A percentile compares a stretch with the other conserved stretches of the same genome.
phyloP scores from a whole-genome alignment of 106 monocot species.

The Acorus calamus region DNA sequence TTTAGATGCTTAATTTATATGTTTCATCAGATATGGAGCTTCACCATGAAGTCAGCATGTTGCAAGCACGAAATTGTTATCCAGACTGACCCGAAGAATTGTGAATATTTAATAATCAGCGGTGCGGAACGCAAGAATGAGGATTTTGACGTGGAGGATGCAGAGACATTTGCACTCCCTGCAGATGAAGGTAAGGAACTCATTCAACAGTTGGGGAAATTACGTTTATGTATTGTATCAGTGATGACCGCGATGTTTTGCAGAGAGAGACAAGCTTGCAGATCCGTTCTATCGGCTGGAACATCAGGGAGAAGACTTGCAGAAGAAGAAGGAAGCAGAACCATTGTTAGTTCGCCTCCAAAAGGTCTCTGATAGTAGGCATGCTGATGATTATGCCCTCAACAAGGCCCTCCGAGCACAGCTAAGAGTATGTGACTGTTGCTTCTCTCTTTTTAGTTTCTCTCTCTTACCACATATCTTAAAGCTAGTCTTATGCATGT shows the following conservation, averaged over 20 bases:
- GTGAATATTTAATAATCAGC: slow-evolving; percentile 83
- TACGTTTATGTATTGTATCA: too few species aligned
- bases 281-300: slow-evolving; percentile 97
- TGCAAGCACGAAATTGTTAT: slow-evolving; percentile 85
- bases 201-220: too few species aligned
- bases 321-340: slow-evolving; percentile 95
- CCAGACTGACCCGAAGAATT: slow-evolving; percentile 93
- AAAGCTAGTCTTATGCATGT: too few species aligned
- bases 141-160: slow-evolving; percentile 89
- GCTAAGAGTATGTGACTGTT: slow-evolving; percentile 41
- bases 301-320: slow-evolving; percentile 81
- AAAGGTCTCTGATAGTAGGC: slow-evolving; percentile 70
- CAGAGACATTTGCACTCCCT: slow-evolving; percentile 80
- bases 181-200: slow-evolving; percentile 69
- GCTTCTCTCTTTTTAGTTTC: not conserved
- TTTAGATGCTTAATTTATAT: not conserved
- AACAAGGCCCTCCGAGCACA: slow-evolving; percentile 80
- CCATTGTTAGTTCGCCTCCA: slow-evolving; percentile 82
- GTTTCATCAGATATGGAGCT: slow-evolving; percentile 88
- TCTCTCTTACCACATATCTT: too few species aligned
- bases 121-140: slow-evolving; percentile 83
- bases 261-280: slow-evolving; percentile 78
- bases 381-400: slow-evolving; percentile 72
- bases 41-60: slow-evolving; percentile 95
- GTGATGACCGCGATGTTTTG: not conserved